Evolutionary conservation across 2,329 filamentous ascomycete species (phyloP).

Genomic region (Clarireedia paspali): DNA sequence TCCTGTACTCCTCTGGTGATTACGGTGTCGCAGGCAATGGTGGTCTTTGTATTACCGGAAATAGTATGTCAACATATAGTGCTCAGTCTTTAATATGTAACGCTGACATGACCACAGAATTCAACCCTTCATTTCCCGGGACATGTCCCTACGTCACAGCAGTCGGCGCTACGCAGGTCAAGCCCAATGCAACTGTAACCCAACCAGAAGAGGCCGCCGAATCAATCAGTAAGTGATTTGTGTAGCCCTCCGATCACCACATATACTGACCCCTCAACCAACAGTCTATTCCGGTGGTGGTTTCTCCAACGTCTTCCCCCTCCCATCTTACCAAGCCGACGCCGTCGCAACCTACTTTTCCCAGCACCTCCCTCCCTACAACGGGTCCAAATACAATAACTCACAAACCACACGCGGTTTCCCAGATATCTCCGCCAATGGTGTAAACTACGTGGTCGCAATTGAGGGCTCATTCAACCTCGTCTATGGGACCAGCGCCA

Average conservation of each 20-base stretch:
- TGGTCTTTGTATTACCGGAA: conserved; percentile 16
- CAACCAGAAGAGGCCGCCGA: conserved; percentile 39
- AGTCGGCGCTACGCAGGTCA: conserved; percentile 45
- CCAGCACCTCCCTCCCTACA: conserved; percentile 16
- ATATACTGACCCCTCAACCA: conserved; percentile 29
- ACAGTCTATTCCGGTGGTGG: conserved; percentile 72
- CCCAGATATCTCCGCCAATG: conserved; percentile 39
- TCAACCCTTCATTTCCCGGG: conserved; percentile 39
- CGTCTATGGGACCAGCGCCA: conserved; percentile 43
- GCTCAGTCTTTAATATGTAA: neutral
- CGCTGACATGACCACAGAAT: conserved; percentile 21
- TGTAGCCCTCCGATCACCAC: neutral
- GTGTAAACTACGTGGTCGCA: conserved; percentile 36
- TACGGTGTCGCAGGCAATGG: conserved; percentile 36
- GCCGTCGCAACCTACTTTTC: conserved; percentile 21
- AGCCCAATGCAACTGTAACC: conserved; percentile 28
- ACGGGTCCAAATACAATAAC: conserved; percentile 39
- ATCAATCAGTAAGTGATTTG: conserved; percentile 20
- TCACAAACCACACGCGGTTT: conserved; percentile 36
- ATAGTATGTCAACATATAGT: conserved; percentile 9
- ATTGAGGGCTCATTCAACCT: conserved; percentile 35
- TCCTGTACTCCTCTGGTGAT: conserved; percentile 43
- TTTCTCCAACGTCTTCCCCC: conserved; percentile 50
- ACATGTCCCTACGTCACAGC: conserved; percentile 42
- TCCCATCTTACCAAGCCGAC: conserved; percentile 39